These are phyloP conservation scores for Manihot esculenta DNA, from an alignment of 441 rosid genomes.

Conservation along the genomic window DNA sequence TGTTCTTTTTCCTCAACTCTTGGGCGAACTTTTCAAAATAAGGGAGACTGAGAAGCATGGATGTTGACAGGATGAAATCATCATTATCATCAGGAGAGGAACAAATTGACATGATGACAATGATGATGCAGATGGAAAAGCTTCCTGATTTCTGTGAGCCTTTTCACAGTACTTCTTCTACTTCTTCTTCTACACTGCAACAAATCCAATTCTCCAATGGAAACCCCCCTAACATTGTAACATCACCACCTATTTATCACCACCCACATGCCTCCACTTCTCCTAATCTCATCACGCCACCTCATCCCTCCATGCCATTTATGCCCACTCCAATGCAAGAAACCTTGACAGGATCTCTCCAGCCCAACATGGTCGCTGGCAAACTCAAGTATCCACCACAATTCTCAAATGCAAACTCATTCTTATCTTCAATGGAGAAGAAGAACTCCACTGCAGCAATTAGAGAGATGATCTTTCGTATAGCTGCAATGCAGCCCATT, in stretches of 20 bases:
- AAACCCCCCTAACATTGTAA: constrained; percentile 4
- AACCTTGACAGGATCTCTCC: constrained; percentile 33
- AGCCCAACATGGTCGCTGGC: constrained; percentile 26
- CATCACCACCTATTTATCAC: constrained; percentile 20
- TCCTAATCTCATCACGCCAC: constrained; percentile 1
- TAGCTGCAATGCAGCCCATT: constrained; percentile 94
- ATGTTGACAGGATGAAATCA: constrained; percentile 51
- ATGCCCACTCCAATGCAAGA: constrained; percentile 35
- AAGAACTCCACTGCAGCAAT: constrained; percentile 69
- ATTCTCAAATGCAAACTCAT: constrained; percentile 33
- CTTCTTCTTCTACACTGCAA: constrained; percentile 10
- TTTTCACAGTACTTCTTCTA: constrained; percentile 22
- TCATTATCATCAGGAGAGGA: constrained; percentile 36
- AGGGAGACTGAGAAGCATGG: constrained; percentile 34
- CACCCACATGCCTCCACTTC: constrained; percentile 21
- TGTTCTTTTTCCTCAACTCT: constrained; percentile 12
- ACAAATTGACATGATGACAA: constrained; percentile 61
- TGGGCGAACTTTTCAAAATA: constrained; percentile 3
- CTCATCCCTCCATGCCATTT: constrained; percentile 24
- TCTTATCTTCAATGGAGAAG: constrained; percentile 47
- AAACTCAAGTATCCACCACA: constrained; percentile 31
- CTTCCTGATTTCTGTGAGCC: constrained; percentile 53
- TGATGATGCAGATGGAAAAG: constrained; percentile 83
- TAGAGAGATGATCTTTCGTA: constrained; percentile 82
- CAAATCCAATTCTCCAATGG: constrained; percentile 32